Evolutionary conservation across 2,329 filamentous ascomycete genomes (phyloP).

Genomic region (Fusarium aywerte): DNA sequence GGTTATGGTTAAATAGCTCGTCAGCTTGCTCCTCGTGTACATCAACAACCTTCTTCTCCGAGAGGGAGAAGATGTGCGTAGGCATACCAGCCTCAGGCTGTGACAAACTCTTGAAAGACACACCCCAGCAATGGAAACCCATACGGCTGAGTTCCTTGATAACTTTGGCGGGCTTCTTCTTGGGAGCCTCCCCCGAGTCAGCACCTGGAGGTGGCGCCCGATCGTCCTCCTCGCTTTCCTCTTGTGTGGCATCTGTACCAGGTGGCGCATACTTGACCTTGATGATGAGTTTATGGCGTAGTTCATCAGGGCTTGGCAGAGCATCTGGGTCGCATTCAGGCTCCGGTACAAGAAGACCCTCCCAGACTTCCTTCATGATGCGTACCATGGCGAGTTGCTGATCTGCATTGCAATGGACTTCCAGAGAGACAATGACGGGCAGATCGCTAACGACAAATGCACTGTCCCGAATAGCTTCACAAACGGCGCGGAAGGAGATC

Average conservation of each 20-base stretch:
- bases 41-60: slow-evolving; percentile 72
- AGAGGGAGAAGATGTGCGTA: slow-evolving; percentile 75
- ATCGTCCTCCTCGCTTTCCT: slow-evolving; percentile 52
- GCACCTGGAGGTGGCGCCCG: slow-evolving; percentile 51
- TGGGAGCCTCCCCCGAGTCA: slow-evolving; percentile 57
- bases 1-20: slow-evolving; percentile 82
- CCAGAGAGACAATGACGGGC: slow-evolving; percentile 92
- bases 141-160: slow-evolving; percentile 78
- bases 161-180: slow-evolving; percentile 68
- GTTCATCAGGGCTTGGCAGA: slow-evolving; percentile 74
- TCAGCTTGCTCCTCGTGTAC: slow-evolving; percentile 61
- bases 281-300: slow-evolving; percentile 83
- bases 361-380: slow-evolving; percentile 89
- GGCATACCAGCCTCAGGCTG: slow-evolving; percentile 76
- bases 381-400: slow-evolving; percentile 93
- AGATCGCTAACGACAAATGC: slow-evolving; percentile 80
- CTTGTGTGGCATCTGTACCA: slow-evolving; percentile 44
- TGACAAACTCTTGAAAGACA: slow-evolving; percentile 81
- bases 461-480: slow-evolving; percentile 79
- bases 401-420: slow-evolving; percentile 82
- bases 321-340: slow-evolving; percentile 58
- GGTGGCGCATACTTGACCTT: slow-evolving; percentile 78
- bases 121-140: slow-evolving; percentile 84
- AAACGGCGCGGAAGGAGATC: slow-evolving; percentile 87
- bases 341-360: slow-evolving; percentile 72